phyloP scores from a whole-genome alignment of 1,284 basidiomycete genomes.

The Caloboletus firmus region DNA sequence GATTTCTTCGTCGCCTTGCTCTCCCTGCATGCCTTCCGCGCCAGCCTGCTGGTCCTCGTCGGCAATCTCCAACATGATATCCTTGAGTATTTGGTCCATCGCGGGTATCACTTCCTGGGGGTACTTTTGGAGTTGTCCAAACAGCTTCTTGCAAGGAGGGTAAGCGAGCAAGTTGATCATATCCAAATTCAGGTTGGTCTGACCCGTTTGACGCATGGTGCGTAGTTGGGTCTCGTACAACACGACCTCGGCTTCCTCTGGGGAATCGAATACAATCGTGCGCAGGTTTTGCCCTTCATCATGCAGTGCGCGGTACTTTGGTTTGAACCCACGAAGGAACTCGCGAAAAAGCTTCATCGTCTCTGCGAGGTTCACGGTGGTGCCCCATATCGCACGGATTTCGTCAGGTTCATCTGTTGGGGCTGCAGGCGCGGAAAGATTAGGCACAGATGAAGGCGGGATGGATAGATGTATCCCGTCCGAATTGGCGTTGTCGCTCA shows the following conservation, averaged over 20 bases:
- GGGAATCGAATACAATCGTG: constrained; percentile 54
- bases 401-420: constrained; percentile 73
- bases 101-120: constrained; percentile 96
- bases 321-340: constrained; percentile 91
- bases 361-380: constrained; percentile 87
- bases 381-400: constrained; percentile 95
- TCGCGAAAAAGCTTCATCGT: constrained; percentile 90
- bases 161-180: constrained; percentile 87
- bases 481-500: constrained; percentile 45
- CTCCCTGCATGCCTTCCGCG: constrained; percentile 67
- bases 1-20: constrained; percentile 75
- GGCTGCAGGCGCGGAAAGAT: constrained; percentile 61
- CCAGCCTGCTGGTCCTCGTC: constrained; percentile 75
- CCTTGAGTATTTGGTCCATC: constrained; percentile 95
- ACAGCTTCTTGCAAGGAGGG: constrained; percentile 81
- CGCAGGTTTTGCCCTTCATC: constrained; percentile 64
- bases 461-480: constrained; percentile 58
- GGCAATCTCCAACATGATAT: constrained; percentile 81
- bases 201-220: constrained; percentile 86
- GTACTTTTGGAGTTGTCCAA: constrained; percentile 82
- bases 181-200: constrained; percentile 92
- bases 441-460: constrained; percentile 63
- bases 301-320: constrained; percentile 83
- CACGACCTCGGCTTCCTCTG: constrained; percentile 67
- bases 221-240: constrained; percentile 84